Conservation (phyloP, 768 basidiomycete genomes). For the Leucocoprinus birnbaumii region DNA sequence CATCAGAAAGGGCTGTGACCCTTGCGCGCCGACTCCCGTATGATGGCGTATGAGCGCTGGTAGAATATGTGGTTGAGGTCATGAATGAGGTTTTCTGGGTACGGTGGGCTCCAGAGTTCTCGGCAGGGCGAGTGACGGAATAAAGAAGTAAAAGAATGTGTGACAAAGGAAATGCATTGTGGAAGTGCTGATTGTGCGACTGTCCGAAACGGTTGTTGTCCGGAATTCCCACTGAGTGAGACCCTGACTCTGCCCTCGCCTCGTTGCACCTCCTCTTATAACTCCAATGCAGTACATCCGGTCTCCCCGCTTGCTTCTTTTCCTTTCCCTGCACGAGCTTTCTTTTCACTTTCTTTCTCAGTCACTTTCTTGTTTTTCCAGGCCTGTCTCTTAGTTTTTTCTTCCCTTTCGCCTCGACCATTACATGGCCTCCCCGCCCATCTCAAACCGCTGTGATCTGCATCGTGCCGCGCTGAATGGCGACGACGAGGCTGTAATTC, state of each 20-base stretch:
- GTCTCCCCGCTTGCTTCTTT: conserved; percentile 16
- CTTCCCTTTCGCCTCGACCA: too few species aligned
- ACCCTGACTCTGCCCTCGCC: conserved; percentile 5
- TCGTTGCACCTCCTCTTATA: conserved; percentile 11
- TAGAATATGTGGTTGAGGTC: not conserved
- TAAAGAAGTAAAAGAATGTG: not conserved
- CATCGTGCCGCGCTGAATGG: conserved; percentile 58
- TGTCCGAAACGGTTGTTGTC: conserved; percentile 7
- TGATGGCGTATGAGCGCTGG: not conserved
- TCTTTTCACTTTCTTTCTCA: conserved; percentile 6
- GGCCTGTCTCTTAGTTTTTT: not conserved
- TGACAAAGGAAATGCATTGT: not conserved
- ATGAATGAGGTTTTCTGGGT: not conserved
- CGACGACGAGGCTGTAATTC: conserved; percentile 48
- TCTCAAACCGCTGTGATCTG: conserved; percentile 37
- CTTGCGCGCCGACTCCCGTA: not conserved
- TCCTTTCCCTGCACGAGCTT: conserved; percentile 8
- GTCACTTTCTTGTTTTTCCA: not conserved
- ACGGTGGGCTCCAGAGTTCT: too few species aligned
- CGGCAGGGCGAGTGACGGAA: too few species aligned
- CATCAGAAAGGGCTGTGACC: not conserved
- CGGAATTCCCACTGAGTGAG: conserved; percentile 10
- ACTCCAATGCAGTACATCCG: conserved; percentile 11
- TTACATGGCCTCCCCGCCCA: conserved; percentile 23
- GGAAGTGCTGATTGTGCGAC: conserved; percentile 10